phyloP scores from a whole-genome alignment of 2,329 filamentous ascomycete species.

The Diaporthe capsici region DNA sequence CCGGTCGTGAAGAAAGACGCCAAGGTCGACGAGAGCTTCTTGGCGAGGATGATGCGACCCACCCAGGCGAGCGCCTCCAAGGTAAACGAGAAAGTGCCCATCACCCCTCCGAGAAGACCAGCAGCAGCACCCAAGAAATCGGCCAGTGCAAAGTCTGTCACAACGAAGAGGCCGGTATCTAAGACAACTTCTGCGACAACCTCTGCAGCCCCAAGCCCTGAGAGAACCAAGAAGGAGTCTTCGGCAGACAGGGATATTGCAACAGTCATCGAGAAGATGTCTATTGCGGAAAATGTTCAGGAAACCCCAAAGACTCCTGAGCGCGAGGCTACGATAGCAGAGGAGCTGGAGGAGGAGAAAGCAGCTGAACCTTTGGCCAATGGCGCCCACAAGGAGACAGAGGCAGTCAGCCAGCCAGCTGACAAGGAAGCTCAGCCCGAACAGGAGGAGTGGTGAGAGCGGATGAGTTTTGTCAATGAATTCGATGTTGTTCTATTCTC shows the following conservation, averaged over 20 bases:
- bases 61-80: constrained; percentile 71
- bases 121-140: constrained; percentile 42
- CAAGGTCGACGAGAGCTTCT: constrained; percentile 77
- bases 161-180: constrained; percentile 42
- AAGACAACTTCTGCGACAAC: constrained; percentile 43
- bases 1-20: constrained; percentile 64
- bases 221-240: constrained; percentile 40
- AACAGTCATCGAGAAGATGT: constrained; percentile 45
- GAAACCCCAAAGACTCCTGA: constrained; percentile 31
- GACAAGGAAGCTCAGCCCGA: background rate
- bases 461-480: constrained; percentile 2
- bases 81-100: constrained; percentile 71
- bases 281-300: constrained; percentile 42
- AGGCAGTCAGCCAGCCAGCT: background rate
- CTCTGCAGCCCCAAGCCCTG: constrained; percentile 35
- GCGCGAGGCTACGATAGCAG: constrained; percentile 30
- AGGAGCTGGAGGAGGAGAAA: constrained; percentile 27
- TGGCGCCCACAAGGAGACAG: constrained; percentile 29
- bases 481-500: constrained; percentile 27
- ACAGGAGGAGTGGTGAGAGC: constrained; percentile 31
- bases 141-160: constrained; percentile 44
- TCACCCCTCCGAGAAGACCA: constrained; percentile 64
- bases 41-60: constrained; percentile 87
- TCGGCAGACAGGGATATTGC: constrained; percentile 44
- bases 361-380: constrained; percentile 26